Evolutionary conservation across 768 basidiomycete genomes (phyloP), one percentile per base, ranked within the genome.

Genomic region (Trametes coccinea): DNA sequence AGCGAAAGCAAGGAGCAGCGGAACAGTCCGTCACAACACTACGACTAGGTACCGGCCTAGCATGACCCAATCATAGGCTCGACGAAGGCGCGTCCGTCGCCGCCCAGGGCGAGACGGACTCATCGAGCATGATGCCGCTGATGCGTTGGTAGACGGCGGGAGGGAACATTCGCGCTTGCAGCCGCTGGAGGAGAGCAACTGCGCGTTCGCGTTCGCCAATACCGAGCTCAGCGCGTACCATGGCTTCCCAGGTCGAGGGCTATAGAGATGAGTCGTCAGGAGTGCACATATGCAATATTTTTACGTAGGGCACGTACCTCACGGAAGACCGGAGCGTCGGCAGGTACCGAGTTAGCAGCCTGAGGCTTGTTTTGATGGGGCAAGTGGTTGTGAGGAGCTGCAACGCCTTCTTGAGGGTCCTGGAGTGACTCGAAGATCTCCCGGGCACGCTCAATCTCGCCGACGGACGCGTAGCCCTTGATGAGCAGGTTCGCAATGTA

Each of bases 171-270:
- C 93, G 83, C 69, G 85, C 81, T 73, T 84, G 85, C 66, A 95
- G 75, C 48, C 92, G 82, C 56, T 85, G 81, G 33, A 95, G 78
- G 0, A 98, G 78, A 2, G 79, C 82, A 3, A 84, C 49, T 0
- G 95, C 96, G 10, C 80, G 79, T 48, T 86, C 82, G 11, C 86
- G 84, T 66, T 92, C 84, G 11, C 92, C 92, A 53, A 81, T 84
- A 17, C 86, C 86, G 10, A 98, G 79, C 71, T 99, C 97, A 1
- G 91, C 92, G 13, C 92, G 84, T 64, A 99, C 85, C 95, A 99
- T 98, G 4, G 86, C 87, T 70, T 98, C 97, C 88, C 92, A 96
- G 0, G 93, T 95, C 43, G 91, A 93, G 11, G 93, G 93, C 87
- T 92, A 67, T 2, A 59, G 54, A 54, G 51, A 10, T 48, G 64